Base-by-base conservation (phyloP, 2,329 filamentous ascomycete genomes). In the Xylaria sp. region DNA sequence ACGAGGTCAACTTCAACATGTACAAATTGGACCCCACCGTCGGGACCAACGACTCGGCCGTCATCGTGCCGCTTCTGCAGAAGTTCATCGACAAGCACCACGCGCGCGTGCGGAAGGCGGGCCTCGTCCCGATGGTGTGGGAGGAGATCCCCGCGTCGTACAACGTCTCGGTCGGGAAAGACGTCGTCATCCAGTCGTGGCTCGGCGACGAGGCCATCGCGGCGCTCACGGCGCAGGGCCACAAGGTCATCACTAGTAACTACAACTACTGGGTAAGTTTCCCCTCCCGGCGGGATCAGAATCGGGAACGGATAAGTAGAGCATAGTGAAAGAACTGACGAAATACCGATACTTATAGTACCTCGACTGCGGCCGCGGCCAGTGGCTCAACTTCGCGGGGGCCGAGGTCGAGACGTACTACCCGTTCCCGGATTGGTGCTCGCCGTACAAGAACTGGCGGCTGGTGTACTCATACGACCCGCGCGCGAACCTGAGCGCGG, bases 101-200 rank as follows among this genome's bases (percentile, higher is more conserved):
- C 78, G 83, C 80, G 34, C 87, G 89, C 54, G 84, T 96, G 48
- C 83, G 88, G 54, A 81, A 85, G 51, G 84, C 86, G 5, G 90
- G 90, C 4, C 81, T 97, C 60, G 87, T 85, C 4, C 93, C 93
- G 0, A 82, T 97, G 24, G 92, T 94, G 0, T 97, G 94, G 94
- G 93, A 97, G 79, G 94, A 97, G 79, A 93, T 96, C 85, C 83
- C 93, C 0, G 82, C 92, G 9, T 84, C 89, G 27, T 97, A 93
- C 91, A 92, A 94, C 76, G 81, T 96, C 54, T 92, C 87, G 0
- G 81, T 97, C 5, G 89, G 89, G 2, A 79, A 85, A 14, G 89
- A 94, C 74, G 89, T 92, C 0, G 84, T 97, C 12, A 86, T 97
- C 4, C 94, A 97, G 81, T 87, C 90, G 2, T 97, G 93, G 93